Evolutionary conservation across 1,284 basidiomycete species (phyloP).

Genomic region (Ustilago crameri): DNA sequence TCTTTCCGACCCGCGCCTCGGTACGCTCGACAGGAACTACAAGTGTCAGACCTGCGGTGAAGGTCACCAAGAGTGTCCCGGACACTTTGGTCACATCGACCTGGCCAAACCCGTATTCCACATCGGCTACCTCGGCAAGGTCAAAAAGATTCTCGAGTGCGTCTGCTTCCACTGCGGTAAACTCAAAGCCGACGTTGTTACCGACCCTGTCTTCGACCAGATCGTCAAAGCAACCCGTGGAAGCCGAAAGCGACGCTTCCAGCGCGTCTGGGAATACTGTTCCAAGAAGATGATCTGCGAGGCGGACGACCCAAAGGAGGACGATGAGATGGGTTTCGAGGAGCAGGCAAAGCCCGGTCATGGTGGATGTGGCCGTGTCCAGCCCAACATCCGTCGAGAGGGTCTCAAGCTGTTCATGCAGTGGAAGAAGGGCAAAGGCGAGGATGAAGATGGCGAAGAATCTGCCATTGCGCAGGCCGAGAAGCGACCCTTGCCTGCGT

Average conservation of each 20-base stretch:
- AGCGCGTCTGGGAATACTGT: conserved; percentile 67
- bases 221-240: conserved; percentile 59
- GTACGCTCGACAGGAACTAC: conserved; percentile 97
- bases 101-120: conserved; percentile 95
- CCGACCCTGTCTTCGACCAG: conserved; percentile 63
- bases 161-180: conserved; percentile 99
- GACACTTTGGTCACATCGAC: conserved; percentile 99
- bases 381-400: conserved; percentile 92
- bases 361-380: conserved; percentile 92
- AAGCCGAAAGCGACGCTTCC: conserved; percentile 63
- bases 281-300: conserved; percentile 71
- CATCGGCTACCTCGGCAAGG: conserved; percentile 96
- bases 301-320: conserved; percentile 73
- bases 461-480: conserved; percentile 80
- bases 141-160: conserved; percentile 99
- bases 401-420: conserved; percentile 95
- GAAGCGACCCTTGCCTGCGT: conserved; percentile 85
- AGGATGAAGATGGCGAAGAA: conserved; percentile 76
- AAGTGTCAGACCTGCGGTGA: conserved; percentile 99
- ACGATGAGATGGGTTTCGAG: conserved; percentile 62
- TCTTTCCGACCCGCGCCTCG: conserved; percentile 97
- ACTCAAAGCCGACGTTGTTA: conserved; percentile 82
- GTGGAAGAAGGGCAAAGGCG: conserved; percentile 91
- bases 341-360: conserved; percentile 74
- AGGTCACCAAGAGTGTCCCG: conserved; percentile 75